phyloP scores from a whole-genome alignment of 345 rosid genomes.

The Sisymbrium altissimum region DNA sequence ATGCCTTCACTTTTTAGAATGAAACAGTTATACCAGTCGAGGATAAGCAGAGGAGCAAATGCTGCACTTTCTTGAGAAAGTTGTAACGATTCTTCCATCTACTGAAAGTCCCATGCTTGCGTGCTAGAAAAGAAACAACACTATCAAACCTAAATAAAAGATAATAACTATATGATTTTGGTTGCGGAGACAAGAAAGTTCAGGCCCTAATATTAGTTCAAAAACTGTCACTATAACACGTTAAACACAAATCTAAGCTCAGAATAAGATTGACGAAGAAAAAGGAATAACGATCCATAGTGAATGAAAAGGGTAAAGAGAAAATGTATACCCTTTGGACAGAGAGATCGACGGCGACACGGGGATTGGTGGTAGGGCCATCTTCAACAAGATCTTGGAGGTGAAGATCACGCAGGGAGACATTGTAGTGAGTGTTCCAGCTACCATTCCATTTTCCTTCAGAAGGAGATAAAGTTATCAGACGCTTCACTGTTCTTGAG shows the following conservation, averaged over 20 bases:
- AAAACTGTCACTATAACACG: not conserved
- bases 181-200: too few species aligned
- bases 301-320: too few species aligned
- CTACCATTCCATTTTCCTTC: slow-evolving; percentile 70
- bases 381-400: slow-evolving; percentile 71
- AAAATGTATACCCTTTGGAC: slow-evolving; percentile 48
- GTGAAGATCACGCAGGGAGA: slow-evolving; percentile 58
- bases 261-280: not conserved
- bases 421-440: slow-evolving; percentile 56
- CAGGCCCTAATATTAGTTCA: not conserved
- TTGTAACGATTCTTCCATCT: slow-evolving; percentile 66
- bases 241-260: not conserved
- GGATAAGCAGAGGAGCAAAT: slow-evolving; percentile 62
- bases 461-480: slow-evolving; percentile 61
- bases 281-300: not conserved
- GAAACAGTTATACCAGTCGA: slow-evolving; percentile 21
- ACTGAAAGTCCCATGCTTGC: slow-evolving; percentile 89
- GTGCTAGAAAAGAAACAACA: slow-evolving; percentile 43
- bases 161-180: too few species aligned
- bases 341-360: slow-evolving; percentile 53
- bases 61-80: slow-evolving; percentile 63
- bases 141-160: not conserved
- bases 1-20: not conserved
- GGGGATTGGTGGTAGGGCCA: slow-evolving; percentile 40
- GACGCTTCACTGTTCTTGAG: slow-evolving; percentile 35